Conservation (phyloP, 1,284 basidiomycete species). For the Puccinia coronata region DNA sequence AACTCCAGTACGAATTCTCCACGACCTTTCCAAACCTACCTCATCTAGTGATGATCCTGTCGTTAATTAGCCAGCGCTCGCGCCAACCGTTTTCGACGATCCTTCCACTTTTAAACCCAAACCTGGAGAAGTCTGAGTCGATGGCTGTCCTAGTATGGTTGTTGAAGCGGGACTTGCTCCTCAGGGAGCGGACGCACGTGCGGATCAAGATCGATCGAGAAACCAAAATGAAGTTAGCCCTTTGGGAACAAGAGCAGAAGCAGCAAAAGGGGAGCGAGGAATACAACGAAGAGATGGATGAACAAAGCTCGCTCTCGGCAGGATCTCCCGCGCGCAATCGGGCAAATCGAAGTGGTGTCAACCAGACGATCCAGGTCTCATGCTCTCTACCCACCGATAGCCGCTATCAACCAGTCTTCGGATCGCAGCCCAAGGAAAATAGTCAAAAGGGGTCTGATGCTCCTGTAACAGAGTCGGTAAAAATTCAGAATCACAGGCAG, state of each 20-base stretch:
- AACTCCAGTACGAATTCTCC: conserved; percentile 23
- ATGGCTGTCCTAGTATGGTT: conserved; percentile 45
- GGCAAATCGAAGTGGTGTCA: neutral
- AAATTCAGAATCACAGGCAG: neutral
- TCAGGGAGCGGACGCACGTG: conserved; percentile 41
- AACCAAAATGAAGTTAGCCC: conserved; percentile 34
- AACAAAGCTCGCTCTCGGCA: conserved; percentile 30
- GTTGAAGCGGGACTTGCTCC: conserved; percentile 36
- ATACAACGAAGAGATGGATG: conserved; percentile 18
- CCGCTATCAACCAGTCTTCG: neutral
- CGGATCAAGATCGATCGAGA: conserved; percentile 36
- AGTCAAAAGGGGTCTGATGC: neutral
- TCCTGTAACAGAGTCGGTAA: neutral
- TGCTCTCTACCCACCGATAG: conserved; percentile 6
- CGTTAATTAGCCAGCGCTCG: conserved; percentile 36
- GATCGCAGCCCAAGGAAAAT: neutral
- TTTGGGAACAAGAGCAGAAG: conserved; percentile 30
- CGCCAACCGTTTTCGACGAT: conserved; percentile 38
- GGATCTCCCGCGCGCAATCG: conserved; percentile 12
- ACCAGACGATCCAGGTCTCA: neutral
- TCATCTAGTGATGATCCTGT: conserved; percentile 35
- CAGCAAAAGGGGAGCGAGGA: conserved; percentile 27
- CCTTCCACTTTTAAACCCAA: conserved; percentile 30
- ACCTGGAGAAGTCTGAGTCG: conserved; percentile 35
- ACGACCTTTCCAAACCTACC: conserved; percentile 41